Conservation (phyloP, 2,329 filamentous ascomycete genomes). For the Macrophomina phaseolina region DNA sequence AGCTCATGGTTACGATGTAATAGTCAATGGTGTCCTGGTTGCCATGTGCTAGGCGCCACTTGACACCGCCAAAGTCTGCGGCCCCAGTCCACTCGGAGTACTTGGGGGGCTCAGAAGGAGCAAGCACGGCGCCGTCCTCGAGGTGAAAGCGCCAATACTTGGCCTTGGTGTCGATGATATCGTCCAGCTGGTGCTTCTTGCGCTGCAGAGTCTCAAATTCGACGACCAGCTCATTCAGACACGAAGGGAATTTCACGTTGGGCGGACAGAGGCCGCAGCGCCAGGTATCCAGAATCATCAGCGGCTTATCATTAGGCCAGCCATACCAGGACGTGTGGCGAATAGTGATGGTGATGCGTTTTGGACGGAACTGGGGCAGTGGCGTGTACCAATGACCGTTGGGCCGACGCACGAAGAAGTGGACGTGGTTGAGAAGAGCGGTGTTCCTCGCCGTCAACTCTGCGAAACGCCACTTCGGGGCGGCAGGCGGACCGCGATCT, state of each 20-base stretch:
- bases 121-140: neutral
- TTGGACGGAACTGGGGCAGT: slow-evolving; percentile 40
- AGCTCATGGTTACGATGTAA: slow-evolving; percentile 5
- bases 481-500: slow-evolving; percentile 7
- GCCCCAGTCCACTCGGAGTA: slow-evolving; percentile 11
- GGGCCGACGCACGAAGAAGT: slow-evolving; percentile 21
- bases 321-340: slow-evolving; percentile 62
- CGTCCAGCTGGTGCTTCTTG: slow-evolving; percentile 32
- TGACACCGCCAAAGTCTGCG: slow-evolving; percentile 17
- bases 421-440: slow-evolving; percentile 18
- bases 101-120: neutral
- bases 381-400: slow-evolving; percentile 14
- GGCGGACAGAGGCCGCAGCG: slow-evolving; percentile 30
- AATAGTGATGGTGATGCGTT: slow-evolving; percentile 52
- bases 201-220: slow-evolving; percentile 32
- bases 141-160: neutral
- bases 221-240: slow-evolving; percentile 29
- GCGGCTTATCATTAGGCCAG: slow-evolving; percentile 99
- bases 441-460: slow-evolving; percentile 16
- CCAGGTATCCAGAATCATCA: slow-evolving; percentile 89
- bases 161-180: slow-evolving; percentile 27
- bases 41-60: slow-evolving; percentile 15
- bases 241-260: slow-evolving; percentile 27
- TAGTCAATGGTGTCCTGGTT: slow-evolving; percentile 12
- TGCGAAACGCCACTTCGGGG: neutral